Percentiles rank a stretch among this genome's conserved stretches.
Evolutionary conservation across 2,329 filamentous ascomycete species (phyloP).

Genomic region (Teratosphaeria nubilosa): DNA sequence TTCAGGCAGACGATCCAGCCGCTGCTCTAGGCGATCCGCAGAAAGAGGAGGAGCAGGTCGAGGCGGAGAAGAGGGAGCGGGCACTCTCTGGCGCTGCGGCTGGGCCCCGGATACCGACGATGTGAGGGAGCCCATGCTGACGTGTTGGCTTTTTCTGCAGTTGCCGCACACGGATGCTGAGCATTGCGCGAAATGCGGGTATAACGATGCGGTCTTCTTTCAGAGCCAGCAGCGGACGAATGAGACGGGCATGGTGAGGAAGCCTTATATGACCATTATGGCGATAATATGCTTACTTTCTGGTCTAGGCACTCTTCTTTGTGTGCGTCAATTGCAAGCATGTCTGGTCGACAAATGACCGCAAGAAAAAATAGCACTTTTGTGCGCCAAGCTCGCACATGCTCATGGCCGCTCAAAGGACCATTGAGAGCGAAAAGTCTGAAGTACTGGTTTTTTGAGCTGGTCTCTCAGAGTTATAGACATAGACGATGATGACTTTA

Average conservation of each 20-base stretch:
- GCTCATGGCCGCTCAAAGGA: not conserved
- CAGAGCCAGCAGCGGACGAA: conserved; percentile 95
- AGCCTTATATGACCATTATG: not conserved
- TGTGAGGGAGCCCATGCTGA: conserved; percentile 26
- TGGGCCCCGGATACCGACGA: conserved; percentile 14
- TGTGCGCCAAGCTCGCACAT: not conserved
- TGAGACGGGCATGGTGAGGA: conserved; percentile 91
- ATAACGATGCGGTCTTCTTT: conserved; percentile 93
- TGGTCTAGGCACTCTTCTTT: conserved; percentile 40
- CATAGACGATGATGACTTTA: not conserved
- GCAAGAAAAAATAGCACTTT: conserved; percentile 12
- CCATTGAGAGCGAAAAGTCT: not conserved
- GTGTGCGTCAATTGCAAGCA: conserved; percentile 91
- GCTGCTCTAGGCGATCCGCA: conserved; percentile 12
- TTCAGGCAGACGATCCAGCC: conserved; percentile 34
- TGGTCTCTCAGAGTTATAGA: not conserved
- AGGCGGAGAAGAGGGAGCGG: conserved; percentile 21
- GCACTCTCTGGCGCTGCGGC: conserved; percentile 14
- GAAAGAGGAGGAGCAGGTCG: conserved; percentile 15
- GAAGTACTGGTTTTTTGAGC: not conserved
- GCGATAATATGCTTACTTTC: conserved; percentile 3
- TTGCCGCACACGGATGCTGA: conserved; percentile 74
- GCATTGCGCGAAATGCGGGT: conserved; percentile 72
- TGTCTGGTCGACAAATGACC: conserved; percentile 50
- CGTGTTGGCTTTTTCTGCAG: conserved; percentile 38